Conservation (phyloP, 1,139 yeast species). For the Blastobotrys capitulatus region DNA sequence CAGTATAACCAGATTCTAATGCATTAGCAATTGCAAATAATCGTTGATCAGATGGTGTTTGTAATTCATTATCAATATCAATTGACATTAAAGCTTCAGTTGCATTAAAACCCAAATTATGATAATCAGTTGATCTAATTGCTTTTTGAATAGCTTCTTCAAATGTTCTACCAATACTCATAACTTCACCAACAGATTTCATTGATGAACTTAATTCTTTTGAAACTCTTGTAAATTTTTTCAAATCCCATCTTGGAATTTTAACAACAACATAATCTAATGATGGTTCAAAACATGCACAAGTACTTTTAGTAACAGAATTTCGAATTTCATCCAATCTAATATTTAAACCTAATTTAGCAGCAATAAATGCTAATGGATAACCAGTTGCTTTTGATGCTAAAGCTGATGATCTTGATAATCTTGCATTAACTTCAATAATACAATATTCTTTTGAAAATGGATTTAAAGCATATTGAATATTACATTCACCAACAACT, state of each 20-base stretch:
- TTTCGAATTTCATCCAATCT: conserved; percentile 90
- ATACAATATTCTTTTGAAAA: conserved; percentile 92
- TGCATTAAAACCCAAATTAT: conserved; percentile 87
- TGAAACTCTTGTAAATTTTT: conserved; percentile 91
- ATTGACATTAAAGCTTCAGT: conserved; percentile 84
- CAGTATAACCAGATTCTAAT: conserved; percentile 74
- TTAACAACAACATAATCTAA: conserved; percentile 95
- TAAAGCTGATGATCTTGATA: conserved; percentile 95
- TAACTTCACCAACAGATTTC: conserved; percentile 99
- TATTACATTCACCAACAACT: conserved; percentile 99
- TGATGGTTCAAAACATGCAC: conserved; percentile 97
- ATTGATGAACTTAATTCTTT: conserved; percentile 84
- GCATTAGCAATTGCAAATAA: conserved; percentile 97
- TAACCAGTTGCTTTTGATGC: conserved; percentile 99
- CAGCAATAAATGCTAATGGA: conserved; percentile 97
- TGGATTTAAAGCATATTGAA: conserved; percentile 95
- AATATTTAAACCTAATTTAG: conserved; percentile 90
- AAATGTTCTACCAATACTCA: conserved; percentile 96
- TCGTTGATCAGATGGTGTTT: conserved; percentile 95
- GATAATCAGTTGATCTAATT: conserved; percentile 92
- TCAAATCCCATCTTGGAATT: conserved; percentile 99
- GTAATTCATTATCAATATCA: conserved; percentile 84
- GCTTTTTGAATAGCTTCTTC: conserved; percentile 99
- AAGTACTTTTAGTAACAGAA: conserved; percentile 90
- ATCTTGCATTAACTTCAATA: conserved; percentile 96